Percentiles rank a stretch among this genome's conserved stretches.
Conservation (phyloP, 2,329 filamentous ascomycete species). For the Cladosporium cucumerinum region DNA sequence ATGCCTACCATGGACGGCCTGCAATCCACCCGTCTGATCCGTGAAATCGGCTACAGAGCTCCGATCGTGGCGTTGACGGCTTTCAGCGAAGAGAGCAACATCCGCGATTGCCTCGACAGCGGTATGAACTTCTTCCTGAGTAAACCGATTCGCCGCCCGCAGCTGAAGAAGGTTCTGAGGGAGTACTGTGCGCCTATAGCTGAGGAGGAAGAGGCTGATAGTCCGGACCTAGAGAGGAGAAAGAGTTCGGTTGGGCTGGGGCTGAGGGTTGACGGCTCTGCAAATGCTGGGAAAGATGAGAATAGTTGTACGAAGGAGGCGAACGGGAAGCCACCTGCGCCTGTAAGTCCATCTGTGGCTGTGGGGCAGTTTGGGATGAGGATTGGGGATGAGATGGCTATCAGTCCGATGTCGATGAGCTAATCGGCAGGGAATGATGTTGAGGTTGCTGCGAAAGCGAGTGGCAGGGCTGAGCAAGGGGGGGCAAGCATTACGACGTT, state of each 20-base stretch:
- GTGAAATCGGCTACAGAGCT: constrained; percentile 78
- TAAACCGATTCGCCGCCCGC: constrained; percentile 74
- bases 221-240: neutral
- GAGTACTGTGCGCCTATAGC: constrained; percentile 77
- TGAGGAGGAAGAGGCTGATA: constrained; percentile 55
- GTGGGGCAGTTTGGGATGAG: neutral
- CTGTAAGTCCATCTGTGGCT: neutral
- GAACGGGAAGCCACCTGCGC: constrained; percentile 3
- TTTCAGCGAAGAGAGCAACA: constrained; percentile 83
- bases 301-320: neutral
- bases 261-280: neutral
- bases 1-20: constrained; percentile 93
- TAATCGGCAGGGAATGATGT: neutral
- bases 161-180: constrained; percentile 79
- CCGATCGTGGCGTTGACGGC: constrained; percentile 90
- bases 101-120: constrained; percentile 63
- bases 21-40: constrained; percentile 79
- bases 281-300: neutral
- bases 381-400: neutral
- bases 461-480: no score
- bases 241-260: neutral
- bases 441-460: no score
- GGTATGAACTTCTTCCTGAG: constrained; percentile 88
- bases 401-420: neutral
- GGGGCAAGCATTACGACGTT: no score